Conservation (phyloP, 1,139 yeast genomes). For the Yamadazyma diddensiae region DNA sequence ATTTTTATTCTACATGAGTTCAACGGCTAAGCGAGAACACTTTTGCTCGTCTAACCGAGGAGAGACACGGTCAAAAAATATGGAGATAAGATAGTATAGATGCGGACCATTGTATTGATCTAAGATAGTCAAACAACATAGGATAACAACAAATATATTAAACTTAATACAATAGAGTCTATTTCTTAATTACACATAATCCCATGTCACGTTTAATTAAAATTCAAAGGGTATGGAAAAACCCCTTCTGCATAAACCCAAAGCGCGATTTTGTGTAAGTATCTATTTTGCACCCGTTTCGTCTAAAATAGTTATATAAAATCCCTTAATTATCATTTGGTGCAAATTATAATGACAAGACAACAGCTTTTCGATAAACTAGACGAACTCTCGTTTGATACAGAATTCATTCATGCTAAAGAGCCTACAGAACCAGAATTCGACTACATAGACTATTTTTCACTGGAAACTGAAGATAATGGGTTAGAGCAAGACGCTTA, state of each 20-base stretch:
- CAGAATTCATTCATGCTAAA: neutral
- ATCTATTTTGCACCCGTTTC: neutral
- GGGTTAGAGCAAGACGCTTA: too few relatives aligned
- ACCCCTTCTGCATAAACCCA: slow-evolving; percentile 1
- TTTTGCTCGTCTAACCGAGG: too few relatives aligned
- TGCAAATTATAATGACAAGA: neutral
- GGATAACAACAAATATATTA: too few relatives aligned
- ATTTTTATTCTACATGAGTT: too few relatives aligned
- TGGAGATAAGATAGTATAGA: too few relatives aligned
- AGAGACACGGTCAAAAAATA: too few relatives aligned
- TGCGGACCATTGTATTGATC: too few relatives aligned
- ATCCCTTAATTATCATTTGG: neutral
- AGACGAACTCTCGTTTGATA: slow-evolving; percentile 1
- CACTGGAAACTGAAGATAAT: slow-evolving; percentile 2
- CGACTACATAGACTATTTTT: slow-evolving; percentile 1
- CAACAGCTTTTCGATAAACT: slow-evolving; percentile 1
- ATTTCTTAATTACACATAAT: neutral
- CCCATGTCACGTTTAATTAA: too few relatives aligned
- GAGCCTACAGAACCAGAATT: neutral
- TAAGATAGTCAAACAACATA: too few relatives aligned
- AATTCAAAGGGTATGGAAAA: too few relatives aligned
- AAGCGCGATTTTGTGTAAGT: slow-evolving; percentile 5
- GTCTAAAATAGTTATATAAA: slow-evolving; percentile 1
- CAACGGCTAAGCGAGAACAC: too few relatives aligned
- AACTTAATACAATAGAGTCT: too few relatives aligned